Evolutionary conservation across 2,329 filamentous ascomycete genomes (phyloP), one percentile per base, ranked within the genome.

Genomic region (Exophiala calicioides): DNA sequence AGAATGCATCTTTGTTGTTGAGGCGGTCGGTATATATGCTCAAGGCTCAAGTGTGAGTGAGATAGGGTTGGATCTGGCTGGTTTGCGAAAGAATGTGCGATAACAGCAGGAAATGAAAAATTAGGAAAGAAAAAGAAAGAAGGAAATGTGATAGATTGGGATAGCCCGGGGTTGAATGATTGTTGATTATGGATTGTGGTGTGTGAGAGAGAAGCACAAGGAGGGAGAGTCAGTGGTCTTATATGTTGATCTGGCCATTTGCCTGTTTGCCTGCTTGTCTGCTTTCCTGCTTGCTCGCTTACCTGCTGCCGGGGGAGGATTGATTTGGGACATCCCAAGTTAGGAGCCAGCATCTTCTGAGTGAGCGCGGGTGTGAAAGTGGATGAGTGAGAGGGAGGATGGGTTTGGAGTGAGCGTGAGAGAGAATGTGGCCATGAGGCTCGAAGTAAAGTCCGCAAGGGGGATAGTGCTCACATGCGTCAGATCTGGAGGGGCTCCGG

Each of bases 51-150:
- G 20, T 24, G 12, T 20, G 24, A 16, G 29, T 33, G 13, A 13
- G 38, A 37, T 13, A 23, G 27, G 12, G 30, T 44, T 26, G n/a
- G n/a, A n/a, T n/a, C n/a, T n/a, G n/a, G n/a, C n/a, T 41, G 24
- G 16, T 7, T 32, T 39, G 45, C 44, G 43, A 57, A 47, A 49
- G 54, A 57, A 33, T 38, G 54, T 57, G 54, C 47, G 48, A 39
- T 44, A 55, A 57, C 52, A 34, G 37, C 32, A 44, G 36, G 33
- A 37, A 53, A 52, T 44, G 16, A 52, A 41, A 29, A 43, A 46
- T 31, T 26, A 42, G 30, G 37, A 52, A 52, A 46, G 18, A 24
- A 29, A 23, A 47, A 27, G 15, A 37, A 35, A 15, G 31, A 31
- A 41, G 24, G 26, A 29, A 53, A 47, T 37, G 47, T 40, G 33